Base-by-base conservation (phyloP, 2,329 filamentous ascomycete genomes). In the Fusarium algeriense region DNA sequence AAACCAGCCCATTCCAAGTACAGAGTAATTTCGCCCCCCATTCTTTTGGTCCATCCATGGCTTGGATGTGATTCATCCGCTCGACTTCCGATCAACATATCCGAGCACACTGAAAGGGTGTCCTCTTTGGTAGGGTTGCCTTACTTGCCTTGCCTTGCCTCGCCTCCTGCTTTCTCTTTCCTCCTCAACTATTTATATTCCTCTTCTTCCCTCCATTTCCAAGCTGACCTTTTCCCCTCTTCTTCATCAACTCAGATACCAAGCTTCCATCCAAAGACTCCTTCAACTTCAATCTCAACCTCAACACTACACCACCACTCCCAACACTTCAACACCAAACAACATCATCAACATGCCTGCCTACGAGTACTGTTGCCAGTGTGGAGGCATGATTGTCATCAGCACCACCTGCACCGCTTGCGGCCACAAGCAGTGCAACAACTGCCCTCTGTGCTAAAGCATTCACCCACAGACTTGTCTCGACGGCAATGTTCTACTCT, bases 321-420 rank as follows among this genome's bases (percentile, higher is more conserved):
- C 43, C 48, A 65, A 67, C 38, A 52, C 48, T 30, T 13, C 23
- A 53, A 57, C 17, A 59, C 15, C 30, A 54, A 60, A 32, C 37
- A 60, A 6, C 58, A 71, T 52, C 69, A 68, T 46, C 75, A 78
- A 73, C 53, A 85, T 85, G 83, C 81, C 83, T 77, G 80, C 81
- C 74, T 84, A 83, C 73, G 83, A 84, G 73, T 85, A 86, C 80
- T 88, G 86, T 84, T 87, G 86, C 83, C 79, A 86, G 76, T 88
- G 86, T 81, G 84, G 84, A 73, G 80, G 82, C 80, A 85, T 87
- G 80, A 86, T 88, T 73, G 86, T 87, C 81, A 88, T 88, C 81
- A 87, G 85, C 84, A 85, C 80, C 77, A 84, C 81, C 56, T 88
- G 86, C 82, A 81, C 79, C 67, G 80, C 81, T 75, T 88, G 86